Conservation (phyloP, 495 filamentous ascomycete species). For the Neurospora sp. region DNA sequence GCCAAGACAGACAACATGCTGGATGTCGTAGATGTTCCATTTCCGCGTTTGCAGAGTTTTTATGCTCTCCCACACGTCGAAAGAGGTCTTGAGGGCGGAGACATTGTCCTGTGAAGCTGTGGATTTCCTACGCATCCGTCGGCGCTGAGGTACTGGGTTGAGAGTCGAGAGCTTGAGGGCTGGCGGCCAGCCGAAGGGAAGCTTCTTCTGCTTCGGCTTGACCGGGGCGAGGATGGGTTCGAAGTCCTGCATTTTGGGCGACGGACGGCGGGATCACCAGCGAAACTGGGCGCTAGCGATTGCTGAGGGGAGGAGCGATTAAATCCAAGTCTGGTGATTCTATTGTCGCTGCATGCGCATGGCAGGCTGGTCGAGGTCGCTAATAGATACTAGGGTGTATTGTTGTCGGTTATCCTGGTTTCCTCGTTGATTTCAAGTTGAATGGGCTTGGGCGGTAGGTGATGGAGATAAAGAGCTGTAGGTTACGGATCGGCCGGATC, state of each 20-base stretch:
- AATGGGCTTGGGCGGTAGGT: background rate
- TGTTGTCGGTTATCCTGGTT: background rate
- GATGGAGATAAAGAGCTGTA: background rate
- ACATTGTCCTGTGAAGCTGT: constrained; percentile 48
- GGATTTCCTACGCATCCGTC: constrained; percentile 60
- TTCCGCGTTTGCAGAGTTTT: constrained; percentile 59
- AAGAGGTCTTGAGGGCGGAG: constrained; percentile 69
- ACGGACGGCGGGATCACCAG: background rate
- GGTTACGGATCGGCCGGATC: background rate
- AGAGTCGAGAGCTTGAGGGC: constrained; percentile 18
- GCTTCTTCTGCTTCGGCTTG: constrained; percentile 18
- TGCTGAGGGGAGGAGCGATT: background rate
- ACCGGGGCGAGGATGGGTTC: constrained; percentile 13
- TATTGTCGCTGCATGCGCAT: constrained; percentile 22
- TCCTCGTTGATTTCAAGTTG: background rate
- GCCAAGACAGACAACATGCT: constrained; percentile 66
- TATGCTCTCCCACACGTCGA: constrained; percentile 63
- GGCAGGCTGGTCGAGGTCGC: background rate
- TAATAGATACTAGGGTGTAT: background rate
- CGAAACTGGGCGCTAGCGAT: background rate
- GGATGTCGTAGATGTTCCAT: constrained; percentile 80
- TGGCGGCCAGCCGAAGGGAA: constrained; percentile 20
- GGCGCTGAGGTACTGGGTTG: constrained; percentile 57
- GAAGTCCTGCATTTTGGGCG: constrained; percentile 19
- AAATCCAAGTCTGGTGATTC: constrained; percentile 1